Evolutionary conservation across 129 eudicot genomes (phyloP).

Genomic region (Lactuca sativa): DNA sequence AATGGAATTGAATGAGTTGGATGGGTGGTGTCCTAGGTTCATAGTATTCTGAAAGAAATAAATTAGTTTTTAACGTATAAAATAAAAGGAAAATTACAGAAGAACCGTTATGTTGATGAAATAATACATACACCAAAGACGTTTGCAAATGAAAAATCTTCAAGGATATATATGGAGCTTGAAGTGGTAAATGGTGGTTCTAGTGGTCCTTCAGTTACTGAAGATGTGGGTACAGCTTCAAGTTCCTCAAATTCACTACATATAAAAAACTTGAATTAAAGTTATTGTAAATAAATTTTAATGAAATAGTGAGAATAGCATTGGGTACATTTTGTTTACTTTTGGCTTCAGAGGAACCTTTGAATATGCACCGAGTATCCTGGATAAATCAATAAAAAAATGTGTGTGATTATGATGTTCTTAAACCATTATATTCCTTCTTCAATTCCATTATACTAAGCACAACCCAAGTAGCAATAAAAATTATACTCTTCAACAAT

Average conservation of each 20-base stretch:
- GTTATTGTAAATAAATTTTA: background rate
- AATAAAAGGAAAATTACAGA: too few relatives aligned
- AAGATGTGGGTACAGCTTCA: constrained; percentile 76
- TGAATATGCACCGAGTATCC: constrained; percentile 72
- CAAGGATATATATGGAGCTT: constrained; percentile 42
- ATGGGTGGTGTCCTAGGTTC: constrained; percentile 42
- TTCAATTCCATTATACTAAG: too few relatives aligned
- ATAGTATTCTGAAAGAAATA: constrained; percentile 54
- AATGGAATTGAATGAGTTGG: constrained; percentile 38
- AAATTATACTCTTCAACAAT: background rate
- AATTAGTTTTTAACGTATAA: background rate
- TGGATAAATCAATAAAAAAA: constrained; percentile 15
- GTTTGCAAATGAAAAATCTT: constrained; percentile 63
- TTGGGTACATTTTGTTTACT: constrained; percentile 31
- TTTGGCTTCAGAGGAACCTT: constrained; percentile 68
- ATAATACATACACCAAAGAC: constrained; percentile 63
- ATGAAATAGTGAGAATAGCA: background rate
- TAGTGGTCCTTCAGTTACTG: constrained; percentile 72
- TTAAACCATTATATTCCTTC: background rate
- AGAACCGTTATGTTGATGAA: too few relatives aligned
- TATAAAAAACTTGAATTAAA: background rate
- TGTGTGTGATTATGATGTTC: background rate
- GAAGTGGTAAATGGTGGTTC: constrained; percentile 63
- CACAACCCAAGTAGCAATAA: background rate
- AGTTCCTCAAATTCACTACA: constrained; percentile 79